Percentiles rank a stretch among this genome's conserved stretches.
Conservation (phyloP, 2,329 filamentous ascomycete species). For the Canariomyces notabilis region DNA sequence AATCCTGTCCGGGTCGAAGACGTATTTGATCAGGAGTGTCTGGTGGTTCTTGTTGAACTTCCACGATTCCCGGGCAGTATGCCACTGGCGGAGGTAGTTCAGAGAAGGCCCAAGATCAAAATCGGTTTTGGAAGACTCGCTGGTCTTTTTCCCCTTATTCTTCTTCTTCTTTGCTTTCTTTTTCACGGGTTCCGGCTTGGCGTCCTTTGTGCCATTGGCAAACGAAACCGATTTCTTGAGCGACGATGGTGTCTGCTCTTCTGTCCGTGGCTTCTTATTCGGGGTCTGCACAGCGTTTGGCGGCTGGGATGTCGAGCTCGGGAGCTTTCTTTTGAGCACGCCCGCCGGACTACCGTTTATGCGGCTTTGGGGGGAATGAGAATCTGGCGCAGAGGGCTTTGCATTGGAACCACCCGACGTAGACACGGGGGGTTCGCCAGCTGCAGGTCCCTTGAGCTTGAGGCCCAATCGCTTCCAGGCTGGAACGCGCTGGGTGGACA, state of each 20-base stretch:
- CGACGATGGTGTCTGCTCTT: slow-evolving; percentile 22
- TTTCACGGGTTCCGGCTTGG: slow-evolving; percentile 6
- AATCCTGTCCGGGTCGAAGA: slow-evolving; percentile 66
- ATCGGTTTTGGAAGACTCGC: slow-evolving; percentile 30
- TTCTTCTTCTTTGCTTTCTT: slow-evolving; percentile 25
- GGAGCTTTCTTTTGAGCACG: slow-evolving; percentile 46
- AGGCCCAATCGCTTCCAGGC: slow-evolving; percentile 61
- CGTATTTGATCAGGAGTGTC: slow-evolving; percentile 75
- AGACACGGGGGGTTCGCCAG: slow-evolving; percentile 31
- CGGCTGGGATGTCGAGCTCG: slow-evolving; percentile 33
- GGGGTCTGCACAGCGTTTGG: slow-evolving; percentile 19
- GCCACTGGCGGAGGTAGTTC: slow-evolving; percentile 72
- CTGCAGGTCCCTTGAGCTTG: slow-evolving; percentile 49
- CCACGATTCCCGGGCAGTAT: slow-evolving; percentile 66
- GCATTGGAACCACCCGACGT: slow-evolving; percentile 22
- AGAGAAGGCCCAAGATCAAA: slow-evolving; percentile 58
- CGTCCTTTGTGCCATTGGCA: slow-evolving; percentile 37
- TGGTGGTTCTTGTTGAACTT: slow-evolving; percentile 97
- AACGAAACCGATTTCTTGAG: slow-evolving; percentile 47
- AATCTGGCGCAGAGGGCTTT: slow-evolving; percentile 20
- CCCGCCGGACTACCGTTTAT: slow-evolving; percentile 28
- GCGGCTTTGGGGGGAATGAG: slow-evolving; percentile 21
- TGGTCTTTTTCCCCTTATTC: slow-evolving; percentile 31
- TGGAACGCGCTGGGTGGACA: slow-evolving; percentile 42
- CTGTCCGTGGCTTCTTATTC: slow-evolving; percentile 34